phyloP scores from a whole-genome alignment of 495 filamentous ascomycete genomes.

The Durotheca rogersii region DNA sequence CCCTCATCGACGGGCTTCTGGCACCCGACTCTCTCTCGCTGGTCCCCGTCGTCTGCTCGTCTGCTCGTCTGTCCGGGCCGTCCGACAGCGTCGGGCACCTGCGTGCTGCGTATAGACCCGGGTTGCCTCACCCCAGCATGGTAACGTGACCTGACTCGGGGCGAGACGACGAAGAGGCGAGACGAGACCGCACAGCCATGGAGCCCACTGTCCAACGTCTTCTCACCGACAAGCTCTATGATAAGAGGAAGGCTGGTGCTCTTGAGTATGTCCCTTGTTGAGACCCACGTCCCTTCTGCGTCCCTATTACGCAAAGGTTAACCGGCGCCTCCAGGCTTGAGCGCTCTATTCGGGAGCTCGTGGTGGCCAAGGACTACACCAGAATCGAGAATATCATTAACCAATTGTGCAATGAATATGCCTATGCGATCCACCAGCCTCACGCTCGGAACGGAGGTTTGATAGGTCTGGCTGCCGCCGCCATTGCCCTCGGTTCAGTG shows the following conservation, averaged over 20 bases:
- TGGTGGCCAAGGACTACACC: constrained; percentile 71
- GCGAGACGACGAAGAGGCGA: constrained; percentile 2
- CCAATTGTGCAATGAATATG: constrained; percentile 96
- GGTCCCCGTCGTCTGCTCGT: too few relatives aligned
- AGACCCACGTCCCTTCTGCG: constrained; percentile 1
- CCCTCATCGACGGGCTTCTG: too few relatives aligned
- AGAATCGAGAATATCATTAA: constrained; percentile 82
- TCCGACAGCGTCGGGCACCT: too few relatives aligned
- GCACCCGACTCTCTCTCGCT: too few relatives aligned
- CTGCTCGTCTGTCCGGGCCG: too few relatives aligned
- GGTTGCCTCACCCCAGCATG: constrained; percentile 18
- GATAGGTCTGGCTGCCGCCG: constrained; percentile 93
- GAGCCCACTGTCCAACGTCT: constrained; percentile 84
- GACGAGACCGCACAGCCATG: constrained; percentile 70
- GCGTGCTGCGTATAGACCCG: too few relatives aligned
- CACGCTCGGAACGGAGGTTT: constrained; percentile 96
- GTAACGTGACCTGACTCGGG: constrained; percentile 14
- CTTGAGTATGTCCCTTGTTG: constrained; percentile 71
- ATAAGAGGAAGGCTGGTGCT: constrained; percentile 93
- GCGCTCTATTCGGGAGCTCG: constrained; percentile 82
- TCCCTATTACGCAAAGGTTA: constrained; percentile 11
- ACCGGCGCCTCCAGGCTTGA: constrained; percentile 65
- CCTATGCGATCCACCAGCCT: constrained; percentile 95
- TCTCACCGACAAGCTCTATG: constrained; percentile 97
- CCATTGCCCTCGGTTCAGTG: constrained; percentile 92